Conservation (phyloP, 495 filamentous ascomycete genomes). For the Apodospora peruviana region DNA sequence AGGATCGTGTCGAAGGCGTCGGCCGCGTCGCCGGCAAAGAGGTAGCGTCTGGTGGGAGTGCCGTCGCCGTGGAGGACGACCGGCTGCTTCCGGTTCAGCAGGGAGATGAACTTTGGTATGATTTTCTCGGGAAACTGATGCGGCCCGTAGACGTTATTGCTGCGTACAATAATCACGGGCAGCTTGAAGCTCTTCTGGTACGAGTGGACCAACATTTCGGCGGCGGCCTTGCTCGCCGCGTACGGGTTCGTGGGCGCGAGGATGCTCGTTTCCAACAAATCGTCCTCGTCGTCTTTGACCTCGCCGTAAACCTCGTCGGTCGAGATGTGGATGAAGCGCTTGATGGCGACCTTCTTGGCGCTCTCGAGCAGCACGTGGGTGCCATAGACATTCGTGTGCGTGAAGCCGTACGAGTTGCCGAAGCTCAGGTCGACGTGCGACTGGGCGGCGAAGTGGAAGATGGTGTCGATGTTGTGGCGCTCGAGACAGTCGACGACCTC, state of each 20-base stretch:
- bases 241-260: constrained; percentile 73
- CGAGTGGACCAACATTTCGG: constrained; percentile 73
- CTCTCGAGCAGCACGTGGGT: constrained; percentile 69
- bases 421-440: constrained; percentile 71
- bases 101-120: constrained; percentile 66
- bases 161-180: constrained; percentile 63
- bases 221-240: constrained; percentile 70
- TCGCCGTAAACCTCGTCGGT: constrained; percentile 79
- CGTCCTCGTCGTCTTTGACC: constrained; percentile 55
- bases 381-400: constrained; percentile 64
- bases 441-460: constrained; percentile 73
- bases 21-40: constrained; percentile 68
- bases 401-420: constrained; percentile 65
- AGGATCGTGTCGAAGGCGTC: constrained; percentile 74
- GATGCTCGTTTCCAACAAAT: constrained; percentile 55
- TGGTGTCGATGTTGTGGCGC: constrained; percentile 61
- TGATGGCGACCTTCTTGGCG: constrained; percentile 56
- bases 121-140: constrained; percentile 77
- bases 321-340: constrained; percentile 64
- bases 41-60: constrained; percentile 58
- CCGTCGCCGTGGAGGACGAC: constrained; percentile 68
- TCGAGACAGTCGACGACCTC: constrained; percentile 56
- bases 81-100: constrained; percentile 51
- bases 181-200: constrained; percentile 69
- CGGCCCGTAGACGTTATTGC: constrained; percentile 77